These are phyloP conservation scores for Cyathus striatus DNA, from an alignment of 768 basidiomycete species.

Conservation along the genomic window DNA sequence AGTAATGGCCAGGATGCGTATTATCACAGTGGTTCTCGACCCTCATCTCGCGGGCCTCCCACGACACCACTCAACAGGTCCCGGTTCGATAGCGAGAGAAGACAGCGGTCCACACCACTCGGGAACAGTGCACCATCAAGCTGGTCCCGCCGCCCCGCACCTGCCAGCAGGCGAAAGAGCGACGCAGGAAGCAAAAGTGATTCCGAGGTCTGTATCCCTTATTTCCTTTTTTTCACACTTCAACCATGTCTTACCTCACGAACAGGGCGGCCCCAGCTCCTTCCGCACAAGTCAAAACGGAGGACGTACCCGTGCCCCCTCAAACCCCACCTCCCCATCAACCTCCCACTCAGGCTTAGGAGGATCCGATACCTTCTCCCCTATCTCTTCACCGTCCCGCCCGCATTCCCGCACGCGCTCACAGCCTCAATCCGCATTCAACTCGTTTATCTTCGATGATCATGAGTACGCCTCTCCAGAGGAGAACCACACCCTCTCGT, in stretches of 20 bases:
- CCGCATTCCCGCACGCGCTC: slow-evolving; percentile 64
- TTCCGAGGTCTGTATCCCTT: slow-evolving; percentile 63
- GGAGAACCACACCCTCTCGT: slow-evolving; percentile 23
- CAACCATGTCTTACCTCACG: slow-evolving; percentile 6
- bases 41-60: slow-evolving; percentile 48
- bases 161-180: slow-evolving; percentile 66
- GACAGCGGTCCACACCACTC: slow-evolving; percentile 70
- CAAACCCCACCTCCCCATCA: slow-evolving; percentile 62
- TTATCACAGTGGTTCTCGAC: slow-evolving; percentile 36
- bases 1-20: slow-evolving; percentile 48
- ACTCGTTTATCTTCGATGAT: slow-evolving; percentile 8
- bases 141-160: slow-evolving; percentile 66
- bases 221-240: slow-evolving; percentile 4
- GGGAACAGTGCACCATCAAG: slow-evolving; percentile 61
- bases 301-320: slow-evolving; percentile 61
- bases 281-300: slow-evolving; percentile 43
- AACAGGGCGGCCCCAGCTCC: slow-evolving; percentile 23
- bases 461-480: slow-evolving; percentile 17
- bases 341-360: slow-evolving; percentile 17
- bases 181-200: slow-evolving; percentile 75
- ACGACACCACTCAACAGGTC: slow-evolving; percentile 52
- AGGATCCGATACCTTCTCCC: slow-evolving; percentile 22
- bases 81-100: slow-evolving; percentile 62
- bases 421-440: slow-evolving; percentile 33
- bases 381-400: slow-evolving; percentile 44